These are phyloP conservation scores for Forsythia suspensa DNA, from an alignment of 257 asterid genomes.

Conservation along the genomic window DNA sequence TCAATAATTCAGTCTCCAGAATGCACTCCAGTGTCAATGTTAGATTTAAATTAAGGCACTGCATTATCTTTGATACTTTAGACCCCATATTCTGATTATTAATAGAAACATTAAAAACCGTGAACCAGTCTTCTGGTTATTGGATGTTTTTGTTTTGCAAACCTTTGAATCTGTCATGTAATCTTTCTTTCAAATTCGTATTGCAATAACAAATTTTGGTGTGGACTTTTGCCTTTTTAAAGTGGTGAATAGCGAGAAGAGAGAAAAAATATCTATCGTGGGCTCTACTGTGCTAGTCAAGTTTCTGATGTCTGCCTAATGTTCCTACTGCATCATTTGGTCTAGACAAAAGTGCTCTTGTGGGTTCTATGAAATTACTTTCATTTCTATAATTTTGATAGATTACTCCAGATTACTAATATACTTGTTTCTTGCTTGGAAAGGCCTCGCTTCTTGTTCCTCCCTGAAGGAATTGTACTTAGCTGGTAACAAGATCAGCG, in stretches of 20 bases:
- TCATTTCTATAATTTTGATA: background rate
- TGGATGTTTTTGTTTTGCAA: background rate
- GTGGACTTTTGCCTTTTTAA: background rate
- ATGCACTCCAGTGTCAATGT: too few species aligned
- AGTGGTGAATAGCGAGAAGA: background rate
- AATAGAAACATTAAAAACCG: background rate
- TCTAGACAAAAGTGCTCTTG: background rate
- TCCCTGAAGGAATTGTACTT: constrained; percentile 88
- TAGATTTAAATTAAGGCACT: background rate
- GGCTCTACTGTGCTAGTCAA: background rate
- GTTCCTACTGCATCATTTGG: background rate
- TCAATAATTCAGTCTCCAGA: background rate
- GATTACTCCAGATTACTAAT: constrained; percentile 1
- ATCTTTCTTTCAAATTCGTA: background rate
- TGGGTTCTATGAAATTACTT: background rate
- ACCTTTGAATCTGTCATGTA: background rate
- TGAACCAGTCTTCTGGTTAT: background rate
- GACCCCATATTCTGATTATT: background rate
- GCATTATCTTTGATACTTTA: background rate
- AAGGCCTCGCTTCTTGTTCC: constrained; percentile 91
- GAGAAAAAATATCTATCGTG: background rate
- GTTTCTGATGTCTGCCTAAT: background rate
- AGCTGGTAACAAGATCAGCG: constrained; percentile 96
- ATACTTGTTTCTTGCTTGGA: constrained; percentile 18
- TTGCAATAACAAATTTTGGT: background rate